Evolutionary conservation across 352 stramenopile genomes (phyloP), one percentile per base, ranked within the genome.

Genomic region (Phytopythium delawarense): DNA sequence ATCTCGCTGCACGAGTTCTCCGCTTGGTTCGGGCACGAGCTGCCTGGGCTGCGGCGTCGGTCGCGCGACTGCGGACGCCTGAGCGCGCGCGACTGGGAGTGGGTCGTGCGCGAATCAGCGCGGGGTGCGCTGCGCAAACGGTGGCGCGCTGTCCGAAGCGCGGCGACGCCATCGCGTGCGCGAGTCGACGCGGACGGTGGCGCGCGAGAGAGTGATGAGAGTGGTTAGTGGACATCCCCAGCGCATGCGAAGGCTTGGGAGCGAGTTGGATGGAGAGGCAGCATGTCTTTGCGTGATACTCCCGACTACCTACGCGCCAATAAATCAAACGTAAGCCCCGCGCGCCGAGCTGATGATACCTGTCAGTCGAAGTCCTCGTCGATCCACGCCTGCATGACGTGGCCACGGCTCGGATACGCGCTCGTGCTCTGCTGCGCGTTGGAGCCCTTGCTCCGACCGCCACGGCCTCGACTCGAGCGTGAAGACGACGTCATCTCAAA

Each of bases 1-100:
- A 85, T 94, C 25, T 91, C 81, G 28, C 76, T 91, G 28, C 37
- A 52, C 16, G 82, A 94, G 44, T 94, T 94, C 48, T 75, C 74
- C 12, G 65, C 62, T 4, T 94, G 85, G 82, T 88, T 89, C 53
- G 51, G 64, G 7, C 74, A 89, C 65, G 85, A 94, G 58, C 82
- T 78, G 32, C 58, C 71, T 7, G 48, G 79, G 12, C 59, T 94
- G 32, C 75, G 77, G 21, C 74, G 73, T 40, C 72, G 85, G 30
- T 78, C 69, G 16, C 67, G 62, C 0, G 81, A 88, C 8, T 92
- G 82, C 62, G 85, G 82, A 1, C 70, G 80, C 1, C 49, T 94
- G 11, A 75, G 66, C 1, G 69, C 61, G n/a, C 42, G 64, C 7
- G 83, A 92, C 57, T 87, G 80, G 61, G 69, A 83, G 39, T 92